Conservation (phyloP, 495 filamentous ascomycete genomes). For the Penicillium tannophilum region DNA sequence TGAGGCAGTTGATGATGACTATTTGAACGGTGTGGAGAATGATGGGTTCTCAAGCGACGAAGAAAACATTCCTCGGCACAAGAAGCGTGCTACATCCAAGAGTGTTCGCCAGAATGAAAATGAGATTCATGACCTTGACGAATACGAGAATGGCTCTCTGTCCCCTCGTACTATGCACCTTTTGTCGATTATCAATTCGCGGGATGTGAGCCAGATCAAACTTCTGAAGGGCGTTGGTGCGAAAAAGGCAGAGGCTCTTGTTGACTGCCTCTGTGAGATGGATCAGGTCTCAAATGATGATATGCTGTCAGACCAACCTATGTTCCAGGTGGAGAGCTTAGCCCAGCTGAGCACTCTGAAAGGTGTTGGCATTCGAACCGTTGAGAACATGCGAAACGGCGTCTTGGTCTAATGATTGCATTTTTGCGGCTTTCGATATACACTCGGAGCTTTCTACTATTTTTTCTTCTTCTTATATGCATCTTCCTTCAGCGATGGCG, state of each 20-base stretch:
- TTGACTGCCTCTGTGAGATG: constrained; percentile 55
- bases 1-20: constrained; percentile 33
- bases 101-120: constrained; percentile 21
- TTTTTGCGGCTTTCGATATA: constrained; percentile 20
- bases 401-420: constrained; percentile 37
- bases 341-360: constrained; percentile 50
- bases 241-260: constrained; percentile 57
- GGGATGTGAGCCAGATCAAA: constrained; percentile 67
- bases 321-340: constrained; percentile 45
- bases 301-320: constrained; percentile 24
- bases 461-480: constrained; percentile 23
- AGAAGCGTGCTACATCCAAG: constrained; percentile 44
- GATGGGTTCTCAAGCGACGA: constrained; percentile 32
- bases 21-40: constrained; percentile 33
- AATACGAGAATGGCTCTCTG: constrained; percentile 36
- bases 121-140: constrained; percentile 25
- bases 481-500: constrained; percentile 44
- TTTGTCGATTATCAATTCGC: constrained; percentile 82
- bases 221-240: constrained; percentile 65
- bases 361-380: constrained; percentile 54
- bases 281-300: constrained; percentile 31
- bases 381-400: constrained; percentile 57
- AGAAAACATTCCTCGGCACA: constrained; percentile 34
- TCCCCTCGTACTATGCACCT: constrained; percentile 72
- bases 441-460: constrained; percentile 19